Conservation (phyloP, 2,329 filamentous ascomycete species). For the Neoscytalidium dimidiatum region DNA sequence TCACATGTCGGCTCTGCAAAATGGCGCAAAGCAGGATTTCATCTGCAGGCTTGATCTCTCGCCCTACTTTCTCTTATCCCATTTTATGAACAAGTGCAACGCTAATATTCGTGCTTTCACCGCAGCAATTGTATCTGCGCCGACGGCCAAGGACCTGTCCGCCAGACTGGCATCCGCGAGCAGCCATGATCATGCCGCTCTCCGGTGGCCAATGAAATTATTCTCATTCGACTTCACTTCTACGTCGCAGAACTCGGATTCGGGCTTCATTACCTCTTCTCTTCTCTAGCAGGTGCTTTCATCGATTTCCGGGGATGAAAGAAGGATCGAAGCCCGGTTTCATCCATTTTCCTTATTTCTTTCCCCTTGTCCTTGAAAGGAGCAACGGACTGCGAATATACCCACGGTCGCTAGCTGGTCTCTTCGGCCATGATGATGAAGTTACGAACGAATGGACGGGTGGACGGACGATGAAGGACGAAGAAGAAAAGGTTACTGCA, state of each 20-base stretch:
- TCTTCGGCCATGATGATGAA: not conserved
- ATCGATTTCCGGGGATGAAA: not conserved
- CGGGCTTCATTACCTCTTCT: not conserved
- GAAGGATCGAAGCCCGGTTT: not conserved
- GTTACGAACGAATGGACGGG: not conserved
- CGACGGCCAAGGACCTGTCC: not conserved
- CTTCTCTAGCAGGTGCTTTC: not conserved
- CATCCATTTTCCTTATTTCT: not conserved
- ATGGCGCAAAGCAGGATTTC: not conserved
- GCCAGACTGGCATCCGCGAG: not conserved
- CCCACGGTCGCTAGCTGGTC: not conserved
- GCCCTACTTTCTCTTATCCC: not conserved
- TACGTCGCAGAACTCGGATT: not conserved
- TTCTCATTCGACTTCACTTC: not conserved
- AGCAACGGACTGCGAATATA: not conserved
- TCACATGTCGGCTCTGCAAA: too few species aligned
- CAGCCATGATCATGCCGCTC: not conserved
- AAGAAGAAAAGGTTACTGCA: not conserved
- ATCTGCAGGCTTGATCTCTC: not conserved
- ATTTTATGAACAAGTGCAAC: not conserved
- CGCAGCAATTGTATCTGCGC: not conserved
- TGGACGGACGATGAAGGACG: not conserved
- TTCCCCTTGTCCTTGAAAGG: not conserved
- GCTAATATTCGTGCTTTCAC: too few species aligned
- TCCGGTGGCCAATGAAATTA: not conserved